Base-by-base conservation (phyloP, 495 filamentous ascomycete species). In the Aspergillus olivimuriae region DNA sequence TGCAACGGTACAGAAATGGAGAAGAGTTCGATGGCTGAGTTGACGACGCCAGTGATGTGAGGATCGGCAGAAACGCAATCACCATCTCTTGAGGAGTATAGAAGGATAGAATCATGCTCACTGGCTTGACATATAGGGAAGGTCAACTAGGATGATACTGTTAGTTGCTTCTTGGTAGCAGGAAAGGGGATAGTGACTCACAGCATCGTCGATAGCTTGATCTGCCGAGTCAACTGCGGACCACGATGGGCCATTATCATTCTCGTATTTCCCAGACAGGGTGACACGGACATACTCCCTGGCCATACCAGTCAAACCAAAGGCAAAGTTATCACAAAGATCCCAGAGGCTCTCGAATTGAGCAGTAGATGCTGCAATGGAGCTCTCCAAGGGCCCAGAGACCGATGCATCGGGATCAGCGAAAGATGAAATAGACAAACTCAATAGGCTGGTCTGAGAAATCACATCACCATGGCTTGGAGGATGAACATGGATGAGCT, bases 281-380 rank as follows among this genome's bases (percentile, higher is more conserved):
- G 74, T 73, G 49, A 76, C 77, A 20, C 86, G 68, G 42, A 84
- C 77, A 58, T 92, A 87, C 2, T 88, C 86, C 19, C 81, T 71
- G 4, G 94, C 78, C 23, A 95, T 71, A 15, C 91, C 86, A 11
- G 87, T 92, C 14, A 97, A 81, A 1, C 92, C 92, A 65, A 94
- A 97, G 1, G 88, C 92, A 48, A 81, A 87, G 58, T 96, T 97
- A 58, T 99, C 92, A 11, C 82, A 87, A 30, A 94, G 75, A 42
- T 97, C 92, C 92, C 92, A 99, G 16, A 99, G 75, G 2, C 75
- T 86, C 46, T 99, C 92, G 55, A 97, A 95, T 21, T 78, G 84
- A 0, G 84, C 87, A 3, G 87, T 83, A n/a, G 91, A 85, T 47
- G 80, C 91, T 3, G 90, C 91, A 53, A 99, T 97, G 1, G 89